Evolutionary conservation across 768 basidiomycete genomes (phyloP).

Genomic region (Pulveroboletus frians): DNA sequence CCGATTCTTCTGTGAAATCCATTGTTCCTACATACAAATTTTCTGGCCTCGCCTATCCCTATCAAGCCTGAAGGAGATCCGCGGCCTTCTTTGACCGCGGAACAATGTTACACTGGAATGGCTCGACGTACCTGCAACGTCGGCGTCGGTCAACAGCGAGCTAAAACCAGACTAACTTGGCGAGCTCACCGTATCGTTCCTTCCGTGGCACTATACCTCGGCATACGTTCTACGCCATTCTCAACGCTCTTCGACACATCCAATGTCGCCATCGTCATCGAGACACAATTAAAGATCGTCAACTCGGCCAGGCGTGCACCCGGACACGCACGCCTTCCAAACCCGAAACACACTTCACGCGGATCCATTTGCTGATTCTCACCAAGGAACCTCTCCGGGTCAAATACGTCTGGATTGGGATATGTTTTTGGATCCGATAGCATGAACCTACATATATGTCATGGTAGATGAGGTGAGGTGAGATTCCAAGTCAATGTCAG

Average conservation of each 20-base stretch:
- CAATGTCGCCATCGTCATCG: conserved; percentile 8
- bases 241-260: not conserved
- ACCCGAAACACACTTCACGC: conserved; percentile 15
- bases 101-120: conserved; percentile 10
- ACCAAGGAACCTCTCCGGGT: not conserved
- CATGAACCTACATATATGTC: no score
- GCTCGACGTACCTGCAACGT: conserved; percentile 1
- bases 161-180: no score
- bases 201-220: not conserved
- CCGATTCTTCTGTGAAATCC: no score
- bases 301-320: conserved; percentile 7
- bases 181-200: conserved; percentile 1
- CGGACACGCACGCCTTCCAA: conserved; percentile 9
- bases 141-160: not conserved
- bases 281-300: not conserved
- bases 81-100: conserved; percentile 5
- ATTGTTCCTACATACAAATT: no score
- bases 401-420: no score
- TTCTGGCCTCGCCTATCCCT: no score
- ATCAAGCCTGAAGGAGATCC: conserved; percentile 1
- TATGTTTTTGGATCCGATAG: no score
- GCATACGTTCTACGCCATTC: not conserved
- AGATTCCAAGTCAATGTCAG: no score
- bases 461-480: no score
- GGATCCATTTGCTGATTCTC: conserved; percentile 7